Conservation (phyloP, 1,139 yeast genomes). For the Debaryomyces subglobosus region DNA sequence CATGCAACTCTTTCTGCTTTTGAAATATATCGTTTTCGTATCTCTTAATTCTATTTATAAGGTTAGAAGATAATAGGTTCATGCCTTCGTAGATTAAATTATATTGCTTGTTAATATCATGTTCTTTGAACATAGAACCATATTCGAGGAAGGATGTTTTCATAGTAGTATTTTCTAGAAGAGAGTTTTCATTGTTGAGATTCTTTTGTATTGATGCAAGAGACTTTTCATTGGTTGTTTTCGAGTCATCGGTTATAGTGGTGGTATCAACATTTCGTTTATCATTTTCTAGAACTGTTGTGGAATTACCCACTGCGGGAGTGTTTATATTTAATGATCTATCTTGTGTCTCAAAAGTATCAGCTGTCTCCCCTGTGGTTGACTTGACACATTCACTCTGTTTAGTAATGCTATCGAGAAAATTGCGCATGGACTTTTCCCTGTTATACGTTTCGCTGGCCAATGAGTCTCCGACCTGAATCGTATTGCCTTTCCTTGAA, state of each 20-base stretch:
- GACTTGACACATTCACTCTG: not conserved
- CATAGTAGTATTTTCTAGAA: constrained; percentile 7
- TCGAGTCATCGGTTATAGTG: not conserved
- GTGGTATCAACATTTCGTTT: not conserved
- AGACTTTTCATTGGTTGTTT: not conserved
- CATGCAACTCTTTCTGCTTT: constrained; percentile 15
- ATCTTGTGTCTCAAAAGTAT: no score
- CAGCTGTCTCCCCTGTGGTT: not conserved
- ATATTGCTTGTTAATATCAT: constrained; percentile 2
- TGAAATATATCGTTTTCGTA: constrained; percentile 16
- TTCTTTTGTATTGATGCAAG: not conserved
- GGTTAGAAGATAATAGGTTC: constrained; percentile 13
- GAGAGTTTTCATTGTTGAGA: not conserved
- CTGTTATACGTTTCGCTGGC: not conserved
- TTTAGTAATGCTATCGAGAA: not conserved
- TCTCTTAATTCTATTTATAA: constrained; percentile 17
- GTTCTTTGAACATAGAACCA: not conserved
- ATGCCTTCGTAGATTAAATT: constrained; percentile 13
- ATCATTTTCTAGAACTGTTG: not conserved
- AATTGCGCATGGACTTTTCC: not conserved
- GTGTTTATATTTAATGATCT: not conserved
- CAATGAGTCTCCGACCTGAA: not conserved
- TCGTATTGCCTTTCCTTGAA: not conserved
- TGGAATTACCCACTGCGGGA: not conserved
- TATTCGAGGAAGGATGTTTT: constrained; percentile 10